Evolutionary conservation across 179 eudicot species (phyloP), one percentile per base, ranked within the genome.

Genomic region (Beta corolliflora): DNA sequence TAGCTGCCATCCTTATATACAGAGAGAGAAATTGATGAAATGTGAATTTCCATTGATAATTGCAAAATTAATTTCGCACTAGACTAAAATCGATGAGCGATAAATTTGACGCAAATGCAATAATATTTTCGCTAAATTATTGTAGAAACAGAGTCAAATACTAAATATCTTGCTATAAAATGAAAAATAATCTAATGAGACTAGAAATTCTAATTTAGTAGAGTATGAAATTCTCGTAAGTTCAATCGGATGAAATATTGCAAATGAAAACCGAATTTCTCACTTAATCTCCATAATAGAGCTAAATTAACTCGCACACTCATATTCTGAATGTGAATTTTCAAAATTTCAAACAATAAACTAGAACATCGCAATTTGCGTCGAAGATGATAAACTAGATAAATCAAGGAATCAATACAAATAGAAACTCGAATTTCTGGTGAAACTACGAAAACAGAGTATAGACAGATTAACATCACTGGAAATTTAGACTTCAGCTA

Each of bases 1-100:
- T 96, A 5, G 99, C 98, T 21, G 99, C 98, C 97, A 93, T 91
- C 99, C 99, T 96, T 84, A 16, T 56, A 12, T 19, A 73, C 18
- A 82, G n/a, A 66, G 55, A 66, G 9, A 21, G 50, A 76, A n/a
- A 11, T 61, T n/a, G 78, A 29, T 25, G n/a, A 82, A 78, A 7
- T 19, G 46, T 23, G 41, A 79, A 58, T 21, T 65, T 73, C 50
- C 60, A 81, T 50, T 75, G 16, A 55, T 13, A 19, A 61, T 50
- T 48, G 10, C 7, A 2, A 19, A 13, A 4, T 2, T 11, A 52
- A 13, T 23, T 72, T 25, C 76, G 59, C 59, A 25, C 4, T 23
- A 52, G 21, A 7, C 7, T 45, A 0, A 70, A 19, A 61, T 23
- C 15, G n/a, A 72, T 11, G 3, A 41, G 4, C 8, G 18, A 50